Percentiles rank a stretch among this genome's conserved stretches.
These are phyloP conservation scores for Tetradesmus obliquus DNA, from an alignment of 139 green algal species.

Conservation along the genomic window DNA sequence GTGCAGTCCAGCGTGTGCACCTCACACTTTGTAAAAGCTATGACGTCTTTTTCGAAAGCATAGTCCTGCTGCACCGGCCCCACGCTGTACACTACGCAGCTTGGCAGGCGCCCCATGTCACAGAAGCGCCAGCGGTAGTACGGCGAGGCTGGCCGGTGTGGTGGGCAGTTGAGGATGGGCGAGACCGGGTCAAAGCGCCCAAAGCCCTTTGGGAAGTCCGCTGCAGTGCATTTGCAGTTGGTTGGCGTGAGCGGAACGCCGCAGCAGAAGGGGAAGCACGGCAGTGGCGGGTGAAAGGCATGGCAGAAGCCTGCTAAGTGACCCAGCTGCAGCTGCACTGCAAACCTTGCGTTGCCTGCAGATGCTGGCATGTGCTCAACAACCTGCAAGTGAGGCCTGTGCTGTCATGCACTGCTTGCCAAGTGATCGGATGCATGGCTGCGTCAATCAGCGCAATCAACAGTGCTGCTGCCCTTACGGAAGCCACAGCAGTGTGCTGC, in stretches of 20 bases:
- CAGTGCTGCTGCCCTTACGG: too few relatives aligned
- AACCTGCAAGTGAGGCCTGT: not conserved
- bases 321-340: not conserved
- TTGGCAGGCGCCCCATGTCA: not conserved
- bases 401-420: not conserved
- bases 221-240: not conserved
- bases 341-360: not conserved
- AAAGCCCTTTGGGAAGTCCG: not conserved
- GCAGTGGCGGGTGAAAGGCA: too few relatives aligned
- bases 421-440: not conserved
- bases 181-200: slow-evolving; percentile 1
- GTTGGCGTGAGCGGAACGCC: not conserved
- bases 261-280: not conserved
- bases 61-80: not conserved
- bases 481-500: not conserved
- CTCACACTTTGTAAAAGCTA: not conserved
- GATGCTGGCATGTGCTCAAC: not conserved
- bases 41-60: not conserved
- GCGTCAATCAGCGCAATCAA: too few relatives aligned
- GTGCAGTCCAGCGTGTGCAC: not conserved
- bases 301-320: not conserved
- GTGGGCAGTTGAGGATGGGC: not conserved
- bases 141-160: not conserved
- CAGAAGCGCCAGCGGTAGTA: not conserved
- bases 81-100: not conserved